phyloP scores from a whole-genome alignment of 768 basidiomycete genomes.

The Imleria badia region DNA sequence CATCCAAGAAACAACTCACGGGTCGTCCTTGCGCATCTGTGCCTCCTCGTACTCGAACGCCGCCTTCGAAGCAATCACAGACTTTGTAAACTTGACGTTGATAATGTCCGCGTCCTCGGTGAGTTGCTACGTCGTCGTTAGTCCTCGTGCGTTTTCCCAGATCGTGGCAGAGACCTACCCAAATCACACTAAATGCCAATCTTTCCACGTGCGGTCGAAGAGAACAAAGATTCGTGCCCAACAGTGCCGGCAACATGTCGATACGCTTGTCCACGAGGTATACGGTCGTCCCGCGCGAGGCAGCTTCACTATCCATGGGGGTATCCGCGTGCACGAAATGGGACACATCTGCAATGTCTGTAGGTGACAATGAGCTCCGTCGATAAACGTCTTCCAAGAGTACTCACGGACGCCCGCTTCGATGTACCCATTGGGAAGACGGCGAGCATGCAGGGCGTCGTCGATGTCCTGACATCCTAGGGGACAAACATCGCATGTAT shows the following conservation, averaged over 20 bases:
- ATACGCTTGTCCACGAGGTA: slow-evolving; percentile 98
- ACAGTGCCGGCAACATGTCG: slow-evolving; percentile 92
- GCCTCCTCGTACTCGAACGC: slow-evolving; percentile 98
- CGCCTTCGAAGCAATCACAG: slow-evolving; percentile 93
- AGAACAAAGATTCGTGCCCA: slow-evolving; percentile 96
- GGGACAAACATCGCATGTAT: too few relatives aligned
- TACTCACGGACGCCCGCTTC: slow-evolving; percentile 97
- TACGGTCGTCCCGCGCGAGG: slow-evolving; percentile 94
- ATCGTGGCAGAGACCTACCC: slow-evolving; percentile 53
- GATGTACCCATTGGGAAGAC: slow-evolving; percentile 87
- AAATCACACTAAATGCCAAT: slow-evolving; percentile 92
- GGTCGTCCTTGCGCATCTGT: slow-evolving; percentile 90
- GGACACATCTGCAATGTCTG: slow-evolving; percentile 98
- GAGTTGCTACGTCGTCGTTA: slow-evolving; percentile 63
- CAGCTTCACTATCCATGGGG: slow-evolving; percentile 95
- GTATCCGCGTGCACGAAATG: slow-evolving; percentile 93
- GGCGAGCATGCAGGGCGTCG: slow-evolving; percentile 90
- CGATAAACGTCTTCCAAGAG: background rate
- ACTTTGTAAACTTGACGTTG: slow-evolving; percentile 89
- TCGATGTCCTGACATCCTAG: slow-evolving; percentile 98
- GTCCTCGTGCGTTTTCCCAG: background rate
- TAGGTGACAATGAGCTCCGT: background rate
- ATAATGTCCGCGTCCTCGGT: slow-evolving; percentile 87
- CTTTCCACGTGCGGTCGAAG: slow-evolving; percentile 90
- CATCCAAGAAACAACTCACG: slow-evolving; percentile 45